Base-by-base conservation (phyloP, 1,139 yeast species). In the Ogataea hybrid region DNA sequence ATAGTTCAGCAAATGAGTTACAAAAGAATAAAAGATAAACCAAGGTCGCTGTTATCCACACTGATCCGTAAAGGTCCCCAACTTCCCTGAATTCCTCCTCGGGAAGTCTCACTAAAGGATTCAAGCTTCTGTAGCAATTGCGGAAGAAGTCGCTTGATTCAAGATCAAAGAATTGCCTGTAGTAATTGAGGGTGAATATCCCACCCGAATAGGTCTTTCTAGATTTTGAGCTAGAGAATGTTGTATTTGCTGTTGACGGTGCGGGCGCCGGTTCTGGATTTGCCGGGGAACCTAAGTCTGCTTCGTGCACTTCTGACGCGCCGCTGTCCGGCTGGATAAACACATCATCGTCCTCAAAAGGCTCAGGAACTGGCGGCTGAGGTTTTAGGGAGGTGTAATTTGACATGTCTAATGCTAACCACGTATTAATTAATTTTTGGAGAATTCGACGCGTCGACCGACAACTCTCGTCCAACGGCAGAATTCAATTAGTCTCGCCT, bases 11-110 rank as follows among this genome's bases (percentile, higher is more conserved):
- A 54, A 59, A 70, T 28, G 95, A 84, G 28, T 86, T 76, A 40
- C 89, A 74, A 46, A 86, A 83, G 65, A 86, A 87, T 61, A 86
- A 70, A 32, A 81, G 68, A 49, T 84, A 80, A 1, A 85, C 79
- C 41, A 85, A 75, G 0, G 95, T 83, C 0, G 88, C 87, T 10
- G 89, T 83, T 35, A 87, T 79, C 96, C 96, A 87, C 33, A 86
- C 69, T 21, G 89, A 84, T 1, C 95, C 95, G 57, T 86, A 87
- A 40, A 87, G 64, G 57, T 87, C 96, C 2, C 81, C 71, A 5
- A 64, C 61, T 10, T 67, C 68, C 16, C 64, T 64, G 32, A 68
- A 68, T n/a, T 63, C 65, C 10, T 64, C 67, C 9, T 47, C 51
- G 6, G 51, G 28, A 6, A 59, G 39, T 22, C 60, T 58, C 37